Percentiles rank a stretch among this genome's conserved stretches.
Conservation (phyloP, 1,284 basidiomycete species). For the Neolentinus lepideus region DNA sequence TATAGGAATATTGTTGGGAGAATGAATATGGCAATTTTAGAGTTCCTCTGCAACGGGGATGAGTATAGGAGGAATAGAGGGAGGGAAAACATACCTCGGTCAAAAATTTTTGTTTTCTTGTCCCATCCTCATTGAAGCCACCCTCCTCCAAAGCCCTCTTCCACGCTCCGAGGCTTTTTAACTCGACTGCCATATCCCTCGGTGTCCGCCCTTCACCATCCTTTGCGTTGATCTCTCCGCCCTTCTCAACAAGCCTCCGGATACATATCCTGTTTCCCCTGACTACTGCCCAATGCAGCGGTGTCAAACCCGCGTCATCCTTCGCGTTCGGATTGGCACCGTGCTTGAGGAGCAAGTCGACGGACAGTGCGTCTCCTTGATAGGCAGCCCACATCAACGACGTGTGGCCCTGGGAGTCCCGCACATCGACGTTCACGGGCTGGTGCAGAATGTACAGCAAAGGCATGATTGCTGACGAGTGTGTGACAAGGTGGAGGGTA, state of each 20-base stretch:
- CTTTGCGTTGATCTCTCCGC: slow-evolving; percentile 76
- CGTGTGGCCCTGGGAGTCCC: slow-evolving; percentile 91
- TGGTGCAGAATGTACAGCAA: slow-evolving; percentile 90
- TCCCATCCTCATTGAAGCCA: slow-evolving; percentile 70
- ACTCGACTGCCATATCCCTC: slow-evolving; percentile 89
- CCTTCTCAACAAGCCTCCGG: slow-evolving; percentile 76
- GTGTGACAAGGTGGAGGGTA: slow-evolving; percentile 89
- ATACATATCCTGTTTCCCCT: slow-evolving; percentile 89
- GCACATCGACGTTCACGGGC: slow-evolving; percentile 81
- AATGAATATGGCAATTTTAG: slow-evolving; percentile 74
- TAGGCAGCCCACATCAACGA: slow-evolving; percentile 99
- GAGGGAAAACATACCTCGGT: slow-evolving; percentile 46
- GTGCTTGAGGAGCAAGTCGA: slow-evolving; percentile 85
- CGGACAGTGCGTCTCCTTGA: slow-evolving; percentile 94
- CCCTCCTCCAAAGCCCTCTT: slow-evolving; percentile 84
- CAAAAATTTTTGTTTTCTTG: slow-evolving; percentile 58
- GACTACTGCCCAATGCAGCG: slow-evolving; percentile 99
- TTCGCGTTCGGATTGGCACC: slow-evolving; percentile 73
- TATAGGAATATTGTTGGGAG: slow-evolving; percentile 78
- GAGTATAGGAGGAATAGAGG: slow-evolving; percentile 6
- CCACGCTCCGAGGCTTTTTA: slow-evolving; percentile 87
- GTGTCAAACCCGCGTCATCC: slow-evolving; percentile 83
- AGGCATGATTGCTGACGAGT: slow-evolving; percentile 92
- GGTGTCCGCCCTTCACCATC: slow-evolving; percentile 87
- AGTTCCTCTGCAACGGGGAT: slow-evolving; percentile 52